Base-by-base conservation (phyloP, 1,139 yeast species). In the Groenewaldozyma sp. region DNA sequence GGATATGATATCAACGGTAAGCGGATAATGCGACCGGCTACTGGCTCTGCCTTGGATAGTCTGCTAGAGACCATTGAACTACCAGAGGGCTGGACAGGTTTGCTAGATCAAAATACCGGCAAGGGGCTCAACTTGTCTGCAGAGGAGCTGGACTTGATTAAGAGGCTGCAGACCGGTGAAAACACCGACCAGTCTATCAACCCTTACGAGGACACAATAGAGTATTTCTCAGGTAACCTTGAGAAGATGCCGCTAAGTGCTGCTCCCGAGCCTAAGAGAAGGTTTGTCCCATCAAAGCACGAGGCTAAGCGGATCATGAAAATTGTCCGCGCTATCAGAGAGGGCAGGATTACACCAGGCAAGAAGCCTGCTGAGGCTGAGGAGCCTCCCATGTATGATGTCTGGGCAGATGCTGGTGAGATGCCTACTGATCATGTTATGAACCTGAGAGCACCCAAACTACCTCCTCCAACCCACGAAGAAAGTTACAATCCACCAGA, bases 31-130 rank as follows among this genome's bases (percentile, higher is more conserved):
- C 76, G 99, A 62, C 99, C 99, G 10, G 98, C 97, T 13, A 82
- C 84, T 56, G 95, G 95, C 6, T 78, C 94, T 42, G 98, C 98
- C 1, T 71, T 93, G 51, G 97, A 91, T 56, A 82, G 80, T 52
- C 70, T 91, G 48, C 68, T 93, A 49, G 98, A 91, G 54, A 70
- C 79, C 24, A 91, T 93, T 48, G 98, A 91, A 47, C 70, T 91
- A 48, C 98, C 97, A 10, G 94, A 83, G 63, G 98, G 98, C 28
- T 91, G 97, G 97, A 93, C 98, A 9, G 99, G 99, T 35, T 70
- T 93, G 48, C 66, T 91, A 44, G 97, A 91, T 62, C 84, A 86
- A 57, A 74, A 79, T 52, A 86, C 97, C 7, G 99, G 98, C 47
- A 65, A 78, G n/a, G 72, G 86, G 37, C 73, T 91, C 64, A 87